Evolutionary conservation across 805 yeast genomes (phyloP).

Genomic region (Spathaspora boniae): DNA sequence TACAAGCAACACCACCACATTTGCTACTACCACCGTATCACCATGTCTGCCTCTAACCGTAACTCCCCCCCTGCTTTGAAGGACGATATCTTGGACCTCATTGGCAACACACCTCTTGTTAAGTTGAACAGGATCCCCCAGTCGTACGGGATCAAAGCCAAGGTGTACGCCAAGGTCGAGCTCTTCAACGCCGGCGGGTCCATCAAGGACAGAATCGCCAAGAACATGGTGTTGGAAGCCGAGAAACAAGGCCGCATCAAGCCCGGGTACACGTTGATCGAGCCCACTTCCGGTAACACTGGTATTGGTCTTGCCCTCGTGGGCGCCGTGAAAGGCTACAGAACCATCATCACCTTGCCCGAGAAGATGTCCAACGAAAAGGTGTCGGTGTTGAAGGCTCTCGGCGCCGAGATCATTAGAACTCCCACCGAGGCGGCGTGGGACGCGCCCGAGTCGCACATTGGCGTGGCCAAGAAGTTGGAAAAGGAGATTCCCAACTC

Average conservation of each 20-base stretch:
- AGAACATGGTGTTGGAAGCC: slow-evolving; percentile 82
- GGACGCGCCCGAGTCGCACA: slow-evolving; percentile 89
- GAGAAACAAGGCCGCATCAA: slow-evolving; percentile 72
- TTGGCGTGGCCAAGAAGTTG: slow-evolving; percentile 79
- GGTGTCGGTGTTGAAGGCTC: slow-evolving; percentile 80
- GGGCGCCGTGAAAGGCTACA: slow-evolving; percentile 84
- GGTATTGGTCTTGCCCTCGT: slow-evolving; percentile 86
- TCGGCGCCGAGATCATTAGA: slow-evolving; percentile 88
- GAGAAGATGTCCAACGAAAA: slow-evolving; percentile 92
- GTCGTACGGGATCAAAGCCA: slow-evolving; percentile 69
- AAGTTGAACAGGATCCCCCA: slow-evolving; percentile 74
- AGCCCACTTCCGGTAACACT: slow-evolving; percentile 89
- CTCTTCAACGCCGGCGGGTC: slow-evolving; percentile 88
- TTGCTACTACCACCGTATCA: too few relatives aligned
- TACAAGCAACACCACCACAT: too few relatives aligned
- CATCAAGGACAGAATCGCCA: slow-evolving; percentile 84
- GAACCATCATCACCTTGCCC: slow-evolving; percentile 84
- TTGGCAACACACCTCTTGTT: slow-evolving; percentile 83
- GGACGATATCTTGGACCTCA: slow-evolving; percentile 63
- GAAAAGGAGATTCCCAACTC: slow-evolving; percentile 84
- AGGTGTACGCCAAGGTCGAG: slow-evolving; percentile 71
- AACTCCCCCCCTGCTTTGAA: slow-evolving; percentile 37
- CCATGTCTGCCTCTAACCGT: neutral
- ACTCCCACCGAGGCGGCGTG: slow-evolving; percentile 92
- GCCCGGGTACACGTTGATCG: slow-evolving; percentile 84